Conservation (phyloP, 2,329 filamentous ascomycete genomes). For the Pyrenophora seminiperda region DNA sequence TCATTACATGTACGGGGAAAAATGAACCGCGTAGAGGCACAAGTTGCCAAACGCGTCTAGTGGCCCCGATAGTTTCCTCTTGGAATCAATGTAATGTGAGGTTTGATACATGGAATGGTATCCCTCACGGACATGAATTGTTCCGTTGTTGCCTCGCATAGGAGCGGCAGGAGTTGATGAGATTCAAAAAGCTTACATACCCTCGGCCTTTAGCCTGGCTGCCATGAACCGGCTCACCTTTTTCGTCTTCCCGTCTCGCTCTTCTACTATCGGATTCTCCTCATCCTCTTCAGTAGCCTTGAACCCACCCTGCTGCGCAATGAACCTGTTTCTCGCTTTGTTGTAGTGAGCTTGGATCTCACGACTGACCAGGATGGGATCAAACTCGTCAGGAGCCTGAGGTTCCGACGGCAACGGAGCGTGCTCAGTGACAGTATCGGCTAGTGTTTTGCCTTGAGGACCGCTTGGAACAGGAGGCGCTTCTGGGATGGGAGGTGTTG, state of each 20-base stretch:
- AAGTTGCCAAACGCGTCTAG: slow-evolving; percentile 41
- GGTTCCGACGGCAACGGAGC: slow-evolving; percentile 41
- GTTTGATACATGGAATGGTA: slow-evolving; percentile 42
- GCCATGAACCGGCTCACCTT: slow-evolving; percentile 76
- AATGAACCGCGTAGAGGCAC: slow-evolving; percentile 39
- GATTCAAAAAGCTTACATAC: slow-evolving; percentile 26
- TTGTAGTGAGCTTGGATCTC: slow-evolving; percentile 86
- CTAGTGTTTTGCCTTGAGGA: slow-evolving; percentile 59
- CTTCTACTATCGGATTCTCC: slow-evolving; percentile 67
- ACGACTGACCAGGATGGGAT: slow-evolving; percentile 72
- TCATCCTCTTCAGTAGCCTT: slow-evolving; percentile 69
- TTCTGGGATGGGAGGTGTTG: slow-evolving; percentile 31
- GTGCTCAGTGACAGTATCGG: slow-evolving; percentile 63
- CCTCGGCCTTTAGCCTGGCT: slow-evolving; percentile 59
- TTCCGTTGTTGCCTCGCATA: slow-evolving; percentile 25
- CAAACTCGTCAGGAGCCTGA: slow-evolving; percentile 58
- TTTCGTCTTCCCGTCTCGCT: slow-evolving; percentile 64
- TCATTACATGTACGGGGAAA: slow-evolving; percentile 30
- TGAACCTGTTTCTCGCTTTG: slow-evolving; percentile 78
- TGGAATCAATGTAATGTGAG: slow-evolving; percentile 48
- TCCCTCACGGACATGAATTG: slow-evolving; percentile 48
- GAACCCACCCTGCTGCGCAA: slow-evolving; percentile 83
- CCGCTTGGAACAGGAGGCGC: slow-evolving; percentile 45
- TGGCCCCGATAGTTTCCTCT: slow-evolving; percentile 36
- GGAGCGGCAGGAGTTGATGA: neutral